These are phyloP conservation scores for Dianthus caryophyllus DNA, from an alignment of 148 eudicot species.

Conservation along the genomic window DNA sequence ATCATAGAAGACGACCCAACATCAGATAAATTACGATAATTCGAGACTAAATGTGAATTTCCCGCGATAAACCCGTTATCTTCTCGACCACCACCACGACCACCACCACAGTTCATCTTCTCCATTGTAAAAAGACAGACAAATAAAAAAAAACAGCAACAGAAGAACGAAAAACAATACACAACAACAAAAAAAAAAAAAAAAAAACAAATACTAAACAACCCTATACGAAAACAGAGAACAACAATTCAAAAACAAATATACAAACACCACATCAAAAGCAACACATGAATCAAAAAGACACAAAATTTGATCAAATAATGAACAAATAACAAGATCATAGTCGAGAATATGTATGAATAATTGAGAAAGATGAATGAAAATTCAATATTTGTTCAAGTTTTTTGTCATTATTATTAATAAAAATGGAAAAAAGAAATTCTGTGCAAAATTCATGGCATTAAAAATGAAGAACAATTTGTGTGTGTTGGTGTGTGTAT, in stretches of 20 bases:
- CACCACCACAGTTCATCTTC: no score
- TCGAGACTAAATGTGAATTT: slow-evolving; percentile 22
- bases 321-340: no score
- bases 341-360: slow-evolving; percentile 27
- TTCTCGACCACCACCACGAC: slow-evolving; percentile 38
- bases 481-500: slow-evolving; percentile 18
- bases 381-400: slow-evolving; percentile 7
- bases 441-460: slow-evolving; percentile 28
- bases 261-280: slow-evolving; percentile 34
- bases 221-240: neutral
- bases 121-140: slow-evolving; percentile 16
- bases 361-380: slow-evolving; percentile 7
- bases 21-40: slow-evolving; percentile 21
- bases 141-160: slow-evolving; percentile 19
- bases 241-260: slow-evolving; percentile 9
- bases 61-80: slow-evolving; percentile 28
- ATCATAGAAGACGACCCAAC: slow-evolving; percentile 34
- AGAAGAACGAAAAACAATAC: no score
- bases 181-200: slow-evolving; percentile 25
- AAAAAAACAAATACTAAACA: neutral
- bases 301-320: slow-evolving; percentile 11
- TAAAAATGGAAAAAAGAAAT: slow-evolving; percentile 12
- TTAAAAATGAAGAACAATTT: no score
- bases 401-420: no score
- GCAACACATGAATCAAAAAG: slow-evolving; percentile 21